Base-by-base conservation (phyloP, 768 basidiomycete species). In the Amyloporia xantha region DNA sequence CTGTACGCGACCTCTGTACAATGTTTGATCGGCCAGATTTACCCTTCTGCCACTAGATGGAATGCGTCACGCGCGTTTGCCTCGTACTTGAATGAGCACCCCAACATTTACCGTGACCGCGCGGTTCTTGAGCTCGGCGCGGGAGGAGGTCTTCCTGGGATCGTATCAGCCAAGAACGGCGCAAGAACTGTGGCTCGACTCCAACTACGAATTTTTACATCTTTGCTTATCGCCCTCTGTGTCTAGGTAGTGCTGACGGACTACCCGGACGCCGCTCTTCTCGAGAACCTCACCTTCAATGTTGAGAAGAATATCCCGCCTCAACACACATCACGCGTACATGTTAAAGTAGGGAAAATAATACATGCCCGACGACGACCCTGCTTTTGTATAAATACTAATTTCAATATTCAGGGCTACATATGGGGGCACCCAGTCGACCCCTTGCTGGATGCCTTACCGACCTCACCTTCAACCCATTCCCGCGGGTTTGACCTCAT, bases 101-200 rank as follows among this genome's bases (percentile, higher is more conserved):
- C 59, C 0, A 63, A 71, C 1, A 55, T 84, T 0, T 82, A 78
- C 39, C 56, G 55, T 0, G 66, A 66, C 5, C 70, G 66, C 6
- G 64, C 58, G 21, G 81, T 97, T 0, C 71, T 97, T 1, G 96
- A 99, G 63, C 78, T 98, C 0, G 96, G 96, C 0, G 96, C 96
- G 0, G 96, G 93, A 0, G 94, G 91, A 1, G 95, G 84, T 2
- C 70, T 98, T 5, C 96, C 96, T 0, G 81, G 87, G 3, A 72
- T 99, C 5, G 77, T 94, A 2, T 71, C 84, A 0, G 79, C 75
- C 0, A 76, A 83, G 35, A 83, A 81, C 50, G 86, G 84, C 0
- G 91, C 92, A 0, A 59, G 63, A 35, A 78, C 77, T 60, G 92
- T 89, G 17, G n/a, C 71, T 59, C 3, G 24, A 42, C 41, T n/a